phyloP scores from a whole-genome alignment of 495 filamentous ascomycete species.

The Annulohypoxylon maeteangense region DNA sequence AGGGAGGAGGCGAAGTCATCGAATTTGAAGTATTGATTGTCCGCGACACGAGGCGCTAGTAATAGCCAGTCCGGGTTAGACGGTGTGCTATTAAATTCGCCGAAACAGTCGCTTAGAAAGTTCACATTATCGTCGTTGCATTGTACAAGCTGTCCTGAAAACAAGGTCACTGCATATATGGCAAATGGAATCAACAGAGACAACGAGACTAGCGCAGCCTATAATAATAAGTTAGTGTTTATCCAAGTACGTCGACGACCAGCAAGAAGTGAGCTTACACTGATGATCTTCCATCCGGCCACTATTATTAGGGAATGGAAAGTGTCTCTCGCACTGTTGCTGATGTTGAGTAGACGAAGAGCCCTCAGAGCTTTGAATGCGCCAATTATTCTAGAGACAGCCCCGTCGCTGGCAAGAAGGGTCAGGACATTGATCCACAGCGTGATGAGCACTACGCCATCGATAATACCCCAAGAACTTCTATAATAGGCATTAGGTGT shows the following conservation, averaged over 20 bases:
- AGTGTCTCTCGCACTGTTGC: constrained; percentile 93
- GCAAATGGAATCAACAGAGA: constrained; percentile 96
- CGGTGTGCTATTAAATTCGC: constrained; percentile 80
- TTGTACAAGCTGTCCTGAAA: constrained; percentile 78
- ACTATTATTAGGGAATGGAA: constrained; percentile 97
- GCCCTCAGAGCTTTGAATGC: constrained; percentile 99
- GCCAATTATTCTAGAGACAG: constrained; percentile 87
- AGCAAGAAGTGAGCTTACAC: constrained; percentile 48
- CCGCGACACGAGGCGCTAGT: constrained; percentile 79
- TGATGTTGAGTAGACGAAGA: constrained; percentile 90
- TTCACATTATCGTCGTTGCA: constrained; percentile 81
- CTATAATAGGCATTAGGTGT: constrained; percentile 97
- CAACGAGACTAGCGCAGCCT: constrained; percentile 91
- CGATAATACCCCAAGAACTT: constrained; percentile 96
- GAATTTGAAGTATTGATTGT: constrained; percentile 90
- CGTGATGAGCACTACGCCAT: constrained; percentile 90
- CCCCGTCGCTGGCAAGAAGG: constrained; percentile 78
- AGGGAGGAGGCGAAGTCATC: constrained; percentile 92
- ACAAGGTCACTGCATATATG: constrained; percentile 93
- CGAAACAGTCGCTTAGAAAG: constrained; percentile 77
- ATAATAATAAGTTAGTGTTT: constrained; percentile 10
- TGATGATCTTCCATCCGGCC: constrained; percentile 89
- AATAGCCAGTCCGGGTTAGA: constrained; percentile 79
- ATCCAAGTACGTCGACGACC: not conserved
- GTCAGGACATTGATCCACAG: constrained; percentile 96